These are phyloP conservation scores for Sedum album DNA, from an alignment of 164 flowering plant species.

Conservation along the genomic window DNA sequence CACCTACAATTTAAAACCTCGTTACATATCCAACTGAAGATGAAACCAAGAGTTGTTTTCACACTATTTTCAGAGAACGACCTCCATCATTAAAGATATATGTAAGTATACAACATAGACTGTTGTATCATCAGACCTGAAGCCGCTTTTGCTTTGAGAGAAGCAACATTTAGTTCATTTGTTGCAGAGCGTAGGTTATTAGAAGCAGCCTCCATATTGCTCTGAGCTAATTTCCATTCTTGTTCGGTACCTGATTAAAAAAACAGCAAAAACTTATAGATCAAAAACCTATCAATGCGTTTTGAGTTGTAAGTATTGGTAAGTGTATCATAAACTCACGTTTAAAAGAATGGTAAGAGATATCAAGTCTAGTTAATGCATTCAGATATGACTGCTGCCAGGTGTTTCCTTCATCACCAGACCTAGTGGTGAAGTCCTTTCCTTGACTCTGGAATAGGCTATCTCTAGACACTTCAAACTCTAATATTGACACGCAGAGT, in stretches of 20 bases:
- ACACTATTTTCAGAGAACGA: neutral
- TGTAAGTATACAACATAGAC: neutral
- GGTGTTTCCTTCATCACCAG: slow-evolving; percentile 47
- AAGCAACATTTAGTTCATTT: slow-evolving; percentile 65
- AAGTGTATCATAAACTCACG: slow-evolving; percentile 36
- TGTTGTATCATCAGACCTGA: slow-evolving; percentile 43
- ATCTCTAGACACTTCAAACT: slow-evolving; percentile 97
- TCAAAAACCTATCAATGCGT: too few species aligned
- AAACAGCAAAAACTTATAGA: slow-evolving; percentile 7
- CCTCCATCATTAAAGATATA: neutral
- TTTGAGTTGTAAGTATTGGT: neutral
- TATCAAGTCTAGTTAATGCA: slow-evolving; percentile 67
- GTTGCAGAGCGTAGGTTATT: slow-evolving; percentile 59
- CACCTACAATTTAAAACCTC: slow-evolving; percentile 40
- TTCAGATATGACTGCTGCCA: slow-evolving; percentile 88
- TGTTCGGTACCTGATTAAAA: slow-evolving; percentile 65
- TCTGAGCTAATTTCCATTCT: slow-evolving; percentile 82
- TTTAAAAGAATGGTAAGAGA: slow-evolving; percentile 67
- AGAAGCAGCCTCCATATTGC: slow-evolving; percentile 76
- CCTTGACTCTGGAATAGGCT: slow-evolving; percentile 44
- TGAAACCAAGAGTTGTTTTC: neutral
- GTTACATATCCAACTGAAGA: neutral
- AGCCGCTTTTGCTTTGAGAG: slow-evolving; percentile 71
- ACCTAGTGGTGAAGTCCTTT: slow-evolving; percentile 30
- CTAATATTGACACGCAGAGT: slow-evolving; percentile 64